Evolutionary conservation across 2,329 filamentous ascomycete genomes (phyloP), one percentile per base, ranked within the genome.

Genomic region (Teratosphaeria viscida): DNA sequence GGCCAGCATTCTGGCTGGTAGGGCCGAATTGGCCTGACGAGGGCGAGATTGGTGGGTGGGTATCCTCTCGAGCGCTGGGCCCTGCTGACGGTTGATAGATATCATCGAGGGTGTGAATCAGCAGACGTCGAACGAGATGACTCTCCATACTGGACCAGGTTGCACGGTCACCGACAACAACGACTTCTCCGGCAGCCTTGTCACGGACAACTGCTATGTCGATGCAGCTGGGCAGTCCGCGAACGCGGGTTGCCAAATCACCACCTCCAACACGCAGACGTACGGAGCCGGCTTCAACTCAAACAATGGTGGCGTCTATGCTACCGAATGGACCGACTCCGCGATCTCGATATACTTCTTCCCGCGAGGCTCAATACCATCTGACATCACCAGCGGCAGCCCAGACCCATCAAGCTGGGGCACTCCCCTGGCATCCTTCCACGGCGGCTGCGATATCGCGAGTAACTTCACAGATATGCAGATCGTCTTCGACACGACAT

Each of bases 141-240:
- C 73, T 12, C 65, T 75, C 16, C 73, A 75, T 64, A 73, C 73
- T 6, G 60, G 61, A 16, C 60, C 68, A 12, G 68, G 67, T 56
- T 75, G 73, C 66, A 62, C 64, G 3, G 67, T 73, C 56, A 66
- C 62, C 52, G 62, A 64, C 56, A 67, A 71, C 7, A 88, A 88
- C 54, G 89, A 92, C 78, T 90, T 74, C 86, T 87, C 37, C 79
- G 94, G 16, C 86, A 90, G 77, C 8, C 78, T 86, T 64, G 62
- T 59, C 10, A 68, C 68, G 3, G 60, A 61, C 12, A 66, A 69
- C 60, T 75, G 73, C 60, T 64, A 68, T 29, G 62, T 68, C 59
- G 60, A 67, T 23, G 66, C 71, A 11, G 81, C 81, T 1, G 66
- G 74, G 29, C 76, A 81, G 66, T 61, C 55, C 37, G 60, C 59